Evolutionary conservation across 1,284 basidiomycete genomes (phyloP), one percentile per base, ranked within the genome.

Genomic region (Termitomyces sp.): DNA sequence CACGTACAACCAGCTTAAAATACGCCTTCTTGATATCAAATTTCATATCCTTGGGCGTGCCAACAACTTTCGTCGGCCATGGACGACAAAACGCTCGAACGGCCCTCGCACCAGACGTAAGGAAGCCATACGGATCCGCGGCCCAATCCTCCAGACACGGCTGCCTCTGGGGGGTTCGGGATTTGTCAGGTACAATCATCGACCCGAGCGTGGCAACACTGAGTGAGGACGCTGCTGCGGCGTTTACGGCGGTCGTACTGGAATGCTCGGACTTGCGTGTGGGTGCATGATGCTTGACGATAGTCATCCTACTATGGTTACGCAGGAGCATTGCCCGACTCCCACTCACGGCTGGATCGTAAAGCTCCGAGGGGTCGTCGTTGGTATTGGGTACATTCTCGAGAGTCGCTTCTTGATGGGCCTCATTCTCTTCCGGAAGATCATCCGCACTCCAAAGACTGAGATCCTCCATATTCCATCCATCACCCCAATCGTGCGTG

Each of bases 401-500:
- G 47, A 50, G 30, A 50, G 56, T 45, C 38, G 40, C 21, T 41
- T 50, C 26, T 53, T 56, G 54, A 54, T 46, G 28, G 58, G 63
- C 64, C 66, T 65, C 60, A 55, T 68, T 61, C 61, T 63, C 65
- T 53, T 62, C 69, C 62, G 67, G 72, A 62, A 84, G 60, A 67
- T 96, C 95, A 65, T 96, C 92, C 2, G 67, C 62, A 62, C 88
- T 89, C 92, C 92, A 98, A 10, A 96, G 62, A 58, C 92, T 94
- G 54, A 98, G 71, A 71, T 98, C 96, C 73, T 99, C 96, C 70
- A 92, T 85, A 68, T 98, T 95, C 95, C 95, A 99, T 2, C 86
- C 85, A 68, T 98, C 96, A 17, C 95, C 94, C 92, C 92, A 98
- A 65, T 82, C 71, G 68, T 98, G 94, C 24, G 77, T 80, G 66